Evolutionary conservation across 495 filamentous ascomycete species (phyloP).

Genomic region (Talaromyces stipitatus): DNA sequence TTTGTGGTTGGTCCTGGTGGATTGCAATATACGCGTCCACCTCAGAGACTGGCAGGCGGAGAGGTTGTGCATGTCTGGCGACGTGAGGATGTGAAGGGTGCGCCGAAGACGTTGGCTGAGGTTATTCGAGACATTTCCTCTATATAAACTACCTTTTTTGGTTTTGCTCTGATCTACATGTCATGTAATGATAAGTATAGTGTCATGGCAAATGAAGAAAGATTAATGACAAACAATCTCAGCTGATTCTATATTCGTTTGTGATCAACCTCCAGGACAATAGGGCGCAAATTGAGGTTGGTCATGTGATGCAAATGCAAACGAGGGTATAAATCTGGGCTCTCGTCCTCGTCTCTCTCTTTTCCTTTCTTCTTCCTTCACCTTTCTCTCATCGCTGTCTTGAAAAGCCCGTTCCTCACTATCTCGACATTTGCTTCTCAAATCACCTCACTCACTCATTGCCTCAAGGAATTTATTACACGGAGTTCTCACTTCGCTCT

Average conservation of each 20-base stretch:
- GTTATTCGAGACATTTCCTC: slow-evolving; percentile 2
- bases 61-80: background rate
- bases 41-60: background rate
- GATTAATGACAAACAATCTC: background rate
- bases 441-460: too few species aligned
- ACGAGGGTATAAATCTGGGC: too few species aligned
- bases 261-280: background rate
- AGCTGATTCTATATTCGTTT: too few species aligned
- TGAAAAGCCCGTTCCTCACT: too few species aligned
- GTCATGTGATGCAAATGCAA: too few species aligned
- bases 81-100: background rate
- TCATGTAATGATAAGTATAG: background rate
- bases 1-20: background rate
- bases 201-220: background rate
- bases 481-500: too few species aligned
- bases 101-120: background rate
- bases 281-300: too few species aligned
- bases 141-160: background rate
- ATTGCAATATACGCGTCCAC: slow-evolving; percentile 1
- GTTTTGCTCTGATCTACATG: background rate
- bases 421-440: too few species aligned
- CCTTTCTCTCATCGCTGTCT: too few species aligned
- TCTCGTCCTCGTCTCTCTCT: too few species aligned
- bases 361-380: too few species aligned
- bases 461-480: too few species aligned